These are phyloP conservation scores for Boletus reticulatus DNA, from an alignment of 768 basidiomycete species.

Conservation along the genomic window DNA sequence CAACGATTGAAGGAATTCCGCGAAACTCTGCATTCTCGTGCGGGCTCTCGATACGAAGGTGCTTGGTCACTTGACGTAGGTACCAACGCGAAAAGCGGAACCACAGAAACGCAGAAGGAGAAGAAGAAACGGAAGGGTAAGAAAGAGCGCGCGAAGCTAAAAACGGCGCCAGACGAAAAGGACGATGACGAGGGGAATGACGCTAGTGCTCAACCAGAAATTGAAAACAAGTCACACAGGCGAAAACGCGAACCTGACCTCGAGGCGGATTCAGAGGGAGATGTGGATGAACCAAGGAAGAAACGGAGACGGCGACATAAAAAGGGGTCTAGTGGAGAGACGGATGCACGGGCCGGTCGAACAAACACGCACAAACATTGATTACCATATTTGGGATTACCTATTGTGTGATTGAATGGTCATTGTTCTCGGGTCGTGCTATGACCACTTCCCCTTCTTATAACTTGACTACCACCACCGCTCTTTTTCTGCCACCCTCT, in stretches of 20 bases:
- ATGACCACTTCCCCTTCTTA: neutral
- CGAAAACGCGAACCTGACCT: conserved; percentile 17
- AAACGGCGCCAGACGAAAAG: conserved; percentile 25
- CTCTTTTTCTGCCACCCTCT: conserved; percentile 8
- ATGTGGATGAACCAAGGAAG: conserved; percentile 25
- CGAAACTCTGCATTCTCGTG: conserved; percentile 49
- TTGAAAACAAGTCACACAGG: conserved; percentile 4
- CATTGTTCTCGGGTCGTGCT: conserved; percentile 20
- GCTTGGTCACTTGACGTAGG: conserved; percentile 16
- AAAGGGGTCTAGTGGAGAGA: conserved; percentile 23
- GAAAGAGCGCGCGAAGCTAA: conserved; percentile 62
- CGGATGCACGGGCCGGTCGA: neutral
- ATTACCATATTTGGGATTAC: conserved; percentile 15
- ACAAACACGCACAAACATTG: neutral
- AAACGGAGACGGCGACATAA: conserved; percentile 44
- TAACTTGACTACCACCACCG: conserved; percentile 6
- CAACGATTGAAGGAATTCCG: conserved; percentile 75
- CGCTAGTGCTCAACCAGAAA: neutral
- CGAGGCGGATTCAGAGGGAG: conserved; percentile 4
- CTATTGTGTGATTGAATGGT: conserved; percentile 11
- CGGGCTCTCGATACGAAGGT: conserved; percentile 17
- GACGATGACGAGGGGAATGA: conserved; percentile 4
- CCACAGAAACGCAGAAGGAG: conserved; percentile 13
- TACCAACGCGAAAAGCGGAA: conserved; percentile 4
- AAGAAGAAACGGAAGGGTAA: conserved; percentile 67